Conservation (phyloP, 2,329 filamentous ascomycete genomes). For the Knufia petricola region DNA sequence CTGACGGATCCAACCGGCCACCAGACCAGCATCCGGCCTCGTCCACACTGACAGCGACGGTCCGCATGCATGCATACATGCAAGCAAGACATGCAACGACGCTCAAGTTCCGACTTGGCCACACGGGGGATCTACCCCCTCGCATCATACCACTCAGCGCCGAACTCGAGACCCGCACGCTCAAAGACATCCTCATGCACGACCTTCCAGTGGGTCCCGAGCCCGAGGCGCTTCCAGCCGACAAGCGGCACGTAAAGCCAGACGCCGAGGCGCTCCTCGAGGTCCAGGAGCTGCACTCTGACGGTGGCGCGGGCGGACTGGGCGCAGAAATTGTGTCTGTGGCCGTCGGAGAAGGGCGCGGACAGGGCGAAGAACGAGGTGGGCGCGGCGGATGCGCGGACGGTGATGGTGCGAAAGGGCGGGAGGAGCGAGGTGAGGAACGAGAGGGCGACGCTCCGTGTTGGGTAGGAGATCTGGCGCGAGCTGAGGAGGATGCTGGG, state of each 20-base stretch:
- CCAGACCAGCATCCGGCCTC: too few species aligned
- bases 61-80: too few species aligned
- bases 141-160: constrained; percentile 18
- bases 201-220: not conserved
- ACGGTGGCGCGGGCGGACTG: not conserved
- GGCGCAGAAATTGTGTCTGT: not conserved
- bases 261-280: not conserved
- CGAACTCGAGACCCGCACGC: constrained; percentile 16
- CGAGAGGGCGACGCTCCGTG: constrained; percentile 8
- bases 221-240: not conserved
- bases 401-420: not conserved
- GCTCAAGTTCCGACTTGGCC: too few species aligned
- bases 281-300: not conserved
- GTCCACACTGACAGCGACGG: too few species aligned
- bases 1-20: too few species aligned
- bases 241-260: not conserved
- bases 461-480: not conserved
- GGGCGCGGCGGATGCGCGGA: not conserved
- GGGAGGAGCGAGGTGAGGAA: constrained; percentile 20
- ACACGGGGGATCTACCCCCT: too few species aligned
- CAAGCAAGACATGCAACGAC: too few species aligned
- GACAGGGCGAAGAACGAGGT: constrained; percentile 5
- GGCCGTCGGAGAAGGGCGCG: not conserved
- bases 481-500: not conserved
- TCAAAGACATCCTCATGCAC: not conserved